A percentile compares a stretch with the other conserved stretches of the same genome.
phyloP scores from a whole-genome alignment of 331 rosid species.

The Cucumis variabilis region DNA sequence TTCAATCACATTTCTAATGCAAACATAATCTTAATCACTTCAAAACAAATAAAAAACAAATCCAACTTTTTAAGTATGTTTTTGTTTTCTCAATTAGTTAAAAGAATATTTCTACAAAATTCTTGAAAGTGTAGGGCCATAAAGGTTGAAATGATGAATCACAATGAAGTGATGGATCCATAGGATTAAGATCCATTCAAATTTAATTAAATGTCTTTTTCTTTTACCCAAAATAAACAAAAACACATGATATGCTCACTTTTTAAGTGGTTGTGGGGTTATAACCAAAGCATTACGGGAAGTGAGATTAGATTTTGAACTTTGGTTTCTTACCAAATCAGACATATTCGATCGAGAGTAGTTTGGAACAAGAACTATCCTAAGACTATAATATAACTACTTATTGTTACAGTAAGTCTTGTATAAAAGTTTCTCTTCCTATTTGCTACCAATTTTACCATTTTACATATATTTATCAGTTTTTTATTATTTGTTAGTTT shows the following conservation, averaged over 20 bases:
- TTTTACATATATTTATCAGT: too few relatives aligned
- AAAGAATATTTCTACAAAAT: not conserved
- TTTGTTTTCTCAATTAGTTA: not conserved
- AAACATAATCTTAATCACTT: not conserved
- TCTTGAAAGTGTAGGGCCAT: not conserved
- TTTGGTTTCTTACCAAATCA: not conserved
- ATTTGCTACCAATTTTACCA: too few relatives aligned
- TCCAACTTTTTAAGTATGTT: not conserved
- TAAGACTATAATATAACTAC: too few relatives aligned
- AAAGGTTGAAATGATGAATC: constrained; percentile 9
- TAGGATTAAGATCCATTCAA: not conserved
- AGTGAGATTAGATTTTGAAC: not conserved
- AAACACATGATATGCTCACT: constrained; percentile 3
- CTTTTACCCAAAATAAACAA: constrained; percentile 8
- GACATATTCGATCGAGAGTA: not conserved
- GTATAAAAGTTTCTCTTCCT: too few relatives aligned
- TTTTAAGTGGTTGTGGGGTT: not conserved
- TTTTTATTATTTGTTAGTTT: too few relatives aligned
- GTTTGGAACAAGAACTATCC: too few relatives aligned
- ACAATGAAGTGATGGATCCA: not conserved
- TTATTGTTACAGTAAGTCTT: too few relatives aligned
- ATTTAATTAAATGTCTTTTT: not conserved
- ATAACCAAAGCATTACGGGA: not conserved
- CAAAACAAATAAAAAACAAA: not conserved
- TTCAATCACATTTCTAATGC: not conserved